Base-by-base conservation (phyloP, 768 basidiomycete genomes). In the Boletus rex-veris region DNA sequence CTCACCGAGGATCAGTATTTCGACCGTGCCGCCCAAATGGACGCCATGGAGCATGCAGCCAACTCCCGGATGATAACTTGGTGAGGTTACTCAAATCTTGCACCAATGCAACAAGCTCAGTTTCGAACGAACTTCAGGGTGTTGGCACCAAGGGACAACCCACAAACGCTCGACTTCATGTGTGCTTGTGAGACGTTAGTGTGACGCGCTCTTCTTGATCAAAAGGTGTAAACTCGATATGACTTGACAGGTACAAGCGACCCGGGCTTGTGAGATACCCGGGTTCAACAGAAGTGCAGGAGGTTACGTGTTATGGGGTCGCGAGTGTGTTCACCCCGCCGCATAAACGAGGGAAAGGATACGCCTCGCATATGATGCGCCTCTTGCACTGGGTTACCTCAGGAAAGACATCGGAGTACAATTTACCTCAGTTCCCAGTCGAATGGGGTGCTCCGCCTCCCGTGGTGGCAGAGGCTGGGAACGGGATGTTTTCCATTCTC, bases 161-260 rank as follows among this genome's bases (percentile, higher is more conserved):
- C 82, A 0, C 65, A 69, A 5, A 77, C 80, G 3, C 56, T 84
- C 5, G 75, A 82, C 47, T 85, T 84, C 61, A 64, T 80, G 61
- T 84, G 78, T 60, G 76, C 83, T 18, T 85, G 83, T 60, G 79
- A 83, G 71, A 85, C 81, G 85, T 86, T 59, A 62, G 77, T 72
- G 5, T 16, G 15, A 3, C 24, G 14, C 10, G 15, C 30, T n/a
- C 2, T 51, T 50, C 26, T 49, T 39, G n/a, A 48, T 50, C 11
- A 12, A 33, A 51, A 49, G 21, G 36, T 58, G 24, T 7, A 11
- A 16, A 45, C 4, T 45, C 14, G 38, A 31, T 26, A 33, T 33
- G 33, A 14, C 33, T 9, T 10, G 33, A 14, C 65, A 79, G 58
- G 52, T 75, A 70, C 52, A 71, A 70, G 36, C 69, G 74, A n/a